These are phyloP conservation scores for Diaporthe batatas DNA, from an alignment of 2,329 filamentous ascomycete genomes.

Conservation along the genomic window DNA sequence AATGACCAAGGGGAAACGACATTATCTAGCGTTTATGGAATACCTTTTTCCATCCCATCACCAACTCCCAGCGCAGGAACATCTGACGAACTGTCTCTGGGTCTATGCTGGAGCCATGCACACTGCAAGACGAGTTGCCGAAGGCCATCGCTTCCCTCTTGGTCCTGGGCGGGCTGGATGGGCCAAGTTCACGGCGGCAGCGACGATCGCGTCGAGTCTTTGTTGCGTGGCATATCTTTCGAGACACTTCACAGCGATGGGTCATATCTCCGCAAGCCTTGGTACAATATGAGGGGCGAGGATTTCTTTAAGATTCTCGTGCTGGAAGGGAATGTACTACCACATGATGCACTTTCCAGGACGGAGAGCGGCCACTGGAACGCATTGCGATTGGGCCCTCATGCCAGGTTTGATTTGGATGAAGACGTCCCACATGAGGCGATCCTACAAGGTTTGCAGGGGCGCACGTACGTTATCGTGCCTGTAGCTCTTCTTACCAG, in stretches of 20 bases:
- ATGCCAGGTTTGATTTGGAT: neutral
- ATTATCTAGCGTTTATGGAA: neutral
- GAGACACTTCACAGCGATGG: neutral
- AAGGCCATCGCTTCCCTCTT: neutral
- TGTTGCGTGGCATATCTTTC: neutral
- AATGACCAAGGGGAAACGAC: too few species aligned
- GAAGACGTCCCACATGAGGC: neutral
- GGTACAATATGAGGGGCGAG: neutral
- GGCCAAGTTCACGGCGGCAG: neutral
- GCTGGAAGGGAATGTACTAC: neutral
- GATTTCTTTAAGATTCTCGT: neutral
- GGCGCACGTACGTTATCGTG: neutral
- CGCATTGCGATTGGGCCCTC: neutral
- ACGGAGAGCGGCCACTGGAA: neutral
- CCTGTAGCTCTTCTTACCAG: neutral
- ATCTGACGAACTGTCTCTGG: neutral
- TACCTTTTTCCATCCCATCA: neutral
- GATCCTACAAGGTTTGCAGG: neutral
- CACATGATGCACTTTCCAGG: neutral
- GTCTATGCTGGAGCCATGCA: slow-evolving; percentile 1
- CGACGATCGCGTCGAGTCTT: neutral
- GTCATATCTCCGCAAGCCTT: neutral
- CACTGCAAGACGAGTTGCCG: neutral
- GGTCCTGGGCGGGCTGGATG: neutral
- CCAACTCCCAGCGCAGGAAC: accelerated